Evolutionary conservation across 2,329 filamentous ascomycete genomes (phyloP), one percentile per base, ranked within the genome.

Genomic region (Xylaria arbuscula): DNA sequence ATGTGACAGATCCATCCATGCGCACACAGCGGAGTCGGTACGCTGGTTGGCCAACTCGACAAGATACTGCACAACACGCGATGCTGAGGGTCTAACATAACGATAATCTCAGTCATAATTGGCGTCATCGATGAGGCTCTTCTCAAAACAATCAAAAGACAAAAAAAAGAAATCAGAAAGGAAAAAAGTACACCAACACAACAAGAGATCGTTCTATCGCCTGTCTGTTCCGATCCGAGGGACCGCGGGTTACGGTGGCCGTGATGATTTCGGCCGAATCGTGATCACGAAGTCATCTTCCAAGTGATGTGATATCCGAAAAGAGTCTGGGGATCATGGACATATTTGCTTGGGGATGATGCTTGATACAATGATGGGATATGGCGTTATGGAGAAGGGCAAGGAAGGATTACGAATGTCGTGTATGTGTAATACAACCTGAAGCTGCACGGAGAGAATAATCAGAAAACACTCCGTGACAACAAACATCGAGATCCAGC

Each of bases 331-430:
- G 40, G 28, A 32, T 6, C 9, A n/a, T 6, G 36, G 53, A 58
- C 22, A 22, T 22, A 53, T 22, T 24, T 19, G 32, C 22, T 36
- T 17, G 28, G 9, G 36, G 32, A 45, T 45, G 17, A n/a, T 57
- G 45, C 28, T 24, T 15, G 55, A 19, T 9, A 65, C 59, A 51
- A n/a, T 36, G 66, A 17, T 17, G 28, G 22, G 34, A 67, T 60
- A 64, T 53, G 28, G 28, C 28, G 28, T 17, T n/a, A 45, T 45
- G 56, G 40, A 17, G 28, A 5, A 24, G 32, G 17, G 10, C 9
- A 8, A 56, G 22, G 42, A 4, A 53, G n/a, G 34, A 61, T 65
- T 54, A 57, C 56, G 51, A 64, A 61, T 58, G 40, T 38, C 15
- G 36, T n/a, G 10, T 10, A 60, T 54, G 17, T 34, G 36, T 53